These are phyloP conservation scores for Boeremia exigua DNA, from an alignment of 2,329 filamentous ascomycete genomes.

Conservation along the genomic window DNA sequence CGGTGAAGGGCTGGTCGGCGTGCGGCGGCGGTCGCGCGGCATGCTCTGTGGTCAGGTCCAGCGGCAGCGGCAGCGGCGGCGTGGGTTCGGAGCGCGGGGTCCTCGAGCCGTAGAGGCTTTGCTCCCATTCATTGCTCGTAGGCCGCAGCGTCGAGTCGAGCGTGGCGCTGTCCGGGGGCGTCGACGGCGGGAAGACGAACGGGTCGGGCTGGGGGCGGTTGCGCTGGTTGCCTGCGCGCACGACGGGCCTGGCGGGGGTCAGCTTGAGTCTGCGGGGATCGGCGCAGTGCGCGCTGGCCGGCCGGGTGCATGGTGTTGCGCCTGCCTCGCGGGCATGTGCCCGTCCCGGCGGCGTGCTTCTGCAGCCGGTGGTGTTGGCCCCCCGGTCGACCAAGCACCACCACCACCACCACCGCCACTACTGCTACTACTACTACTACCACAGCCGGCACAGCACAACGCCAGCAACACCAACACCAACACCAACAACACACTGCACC, in stretches of 20 bases:
- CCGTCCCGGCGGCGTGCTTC: too few species aligned
- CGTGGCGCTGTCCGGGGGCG: constrained; percentile 46
- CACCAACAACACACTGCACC: neutral
- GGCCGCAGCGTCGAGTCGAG: constrained; percentile 37
- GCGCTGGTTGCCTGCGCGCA: constrained; percentile 45
- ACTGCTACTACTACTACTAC: neutral
- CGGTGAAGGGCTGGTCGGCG: constrained; percentile 20
- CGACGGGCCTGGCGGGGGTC: constrained; percentile 39
- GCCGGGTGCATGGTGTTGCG: neutral
- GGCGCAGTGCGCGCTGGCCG: too few species aligned
- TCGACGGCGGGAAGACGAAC: constrained; percentile 49
- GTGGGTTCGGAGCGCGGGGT: constrained; percentile 39
- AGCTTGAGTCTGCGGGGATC: neutral
- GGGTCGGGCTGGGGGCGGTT: constrained; percentile 41
- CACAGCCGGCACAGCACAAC: neutral
- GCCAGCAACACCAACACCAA: neutral
- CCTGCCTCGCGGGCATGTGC: too few species aligned
- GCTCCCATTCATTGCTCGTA: constrained; percentile 46
- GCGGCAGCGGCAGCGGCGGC: constrained; percentile 30
- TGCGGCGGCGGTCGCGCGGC: constrained; percentile 1
- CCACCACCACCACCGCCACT: neutral
- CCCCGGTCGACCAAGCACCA: neutral
- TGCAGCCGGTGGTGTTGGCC: too few species aligned
- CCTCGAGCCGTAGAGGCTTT: constrained; percentile 43
- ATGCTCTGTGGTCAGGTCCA: constrained; percentile 17